These are phyloP conservation scores for Chlorella sp. DNA, from an alignment of 139 green algal genomes.

Conservation along the genomic window DNA sequence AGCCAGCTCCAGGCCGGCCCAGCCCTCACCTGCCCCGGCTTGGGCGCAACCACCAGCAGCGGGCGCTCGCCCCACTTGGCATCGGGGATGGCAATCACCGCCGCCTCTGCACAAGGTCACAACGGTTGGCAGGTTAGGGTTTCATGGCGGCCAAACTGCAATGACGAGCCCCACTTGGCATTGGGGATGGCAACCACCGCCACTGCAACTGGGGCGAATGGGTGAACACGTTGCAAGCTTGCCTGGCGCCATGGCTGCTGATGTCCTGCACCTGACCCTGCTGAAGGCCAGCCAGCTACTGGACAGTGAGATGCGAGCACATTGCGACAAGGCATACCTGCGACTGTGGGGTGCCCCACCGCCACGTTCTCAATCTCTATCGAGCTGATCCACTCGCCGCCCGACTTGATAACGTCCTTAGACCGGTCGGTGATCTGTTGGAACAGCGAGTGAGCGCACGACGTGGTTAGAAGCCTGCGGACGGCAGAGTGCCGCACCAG, in stretches of 20 bases:
- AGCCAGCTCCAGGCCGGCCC: neutral
- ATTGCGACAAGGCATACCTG: neutral
- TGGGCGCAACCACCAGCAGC: slow-evolving; percentile 75
- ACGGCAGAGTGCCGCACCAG: no score
- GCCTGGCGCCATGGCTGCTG: no score
- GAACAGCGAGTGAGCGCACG: no score
- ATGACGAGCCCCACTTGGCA: neutral
- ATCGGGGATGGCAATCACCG: slow-evolving; percentile 74
- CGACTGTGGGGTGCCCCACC: slow-evolving; percentile 52
- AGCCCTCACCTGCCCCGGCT: slow-evolving; percentile 17
- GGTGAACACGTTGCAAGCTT: no score
- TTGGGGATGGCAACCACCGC: neutral
- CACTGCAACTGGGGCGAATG: no score
- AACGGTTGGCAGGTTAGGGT: no score
- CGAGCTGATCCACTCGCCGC: slow-evolving; percentile 75
- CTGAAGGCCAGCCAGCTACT: no score
- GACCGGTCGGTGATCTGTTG: slow-evolving; percentile 61
- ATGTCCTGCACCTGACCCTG: no score
- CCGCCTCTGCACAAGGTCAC: slow-evolving; percentile 54
- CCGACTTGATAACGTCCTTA: slow-evolving; percentile 91
- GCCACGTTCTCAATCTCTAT: slow-evolving; percentile 71
- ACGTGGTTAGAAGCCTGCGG: no score
- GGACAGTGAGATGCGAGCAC: neutral
- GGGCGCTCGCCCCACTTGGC: slow-evolving; percentile 80
- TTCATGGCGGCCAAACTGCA: no score